These are phyloP conservation scores for Trametes maxima DNA, from an alignment of 768 basidiomycete species.

Conservation along the genomic window DNA sequence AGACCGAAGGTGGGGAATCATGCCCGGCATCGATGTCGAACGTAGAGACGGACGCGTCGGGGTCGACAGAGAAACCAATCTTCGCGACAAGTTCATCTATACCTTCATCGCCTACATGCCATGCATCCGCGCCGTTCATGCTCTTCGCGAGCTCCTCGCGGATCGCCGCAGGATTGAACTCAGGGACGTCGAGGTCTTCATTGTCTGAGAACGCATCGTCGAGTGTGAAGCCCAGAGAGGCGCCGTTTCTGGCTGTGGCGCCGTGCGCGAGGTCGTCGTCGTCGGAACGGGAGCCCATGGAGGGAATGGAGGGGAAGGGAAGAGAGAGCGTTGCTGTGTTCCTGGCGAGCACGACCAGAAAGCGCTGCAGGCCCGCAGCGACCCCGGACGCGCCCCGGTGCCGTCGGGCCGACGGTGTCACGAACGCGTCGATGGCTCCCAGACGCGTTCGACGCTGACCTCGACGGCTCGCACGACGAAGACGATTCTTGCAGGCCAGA, in stretches of 20 bases:
- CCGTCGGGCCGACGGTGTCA: not conserved
- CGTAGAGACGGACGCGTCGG: slow-evolving; percentile 60
- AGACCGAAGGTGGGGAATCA: slow-evolving; percentile 21
- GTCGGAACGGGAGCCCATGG: slow-evolving; percentile 15
- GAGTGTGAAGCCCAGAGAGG: slow-evolving; percentile 15
- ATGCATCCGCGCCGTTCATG: slow-evolving; percentile 38
- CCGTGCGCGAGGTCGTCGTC: slow-evolving; percentile 8
- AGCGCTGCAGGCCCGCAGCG: slow-evolving; percentile 15
- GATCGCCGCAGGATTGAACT: slow-evolving; percentile 63
- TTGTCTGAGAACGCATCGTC: slow-evolving; percentile 74
- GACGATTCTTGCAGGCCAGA: not conserved
- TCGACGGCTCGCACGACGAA: not conserved
- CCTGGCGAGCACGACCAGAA: slow-evolving; percentile 5
- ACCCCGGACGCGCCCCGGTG: slow-evolving; percentile 10
- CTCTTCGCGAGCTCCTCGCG: slow-evolving; percentile 62
- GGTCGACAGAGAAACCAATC: slow-evolving; percentile 36
- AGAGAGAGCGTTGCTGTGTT: slow-evolving; percentile 16
- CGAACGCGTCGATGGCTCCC: not conserved
- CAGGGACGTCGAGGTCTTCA: slow-evolving; percentile 50
- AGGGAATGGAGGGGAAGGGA: not conserved
- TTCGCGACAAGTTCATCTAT: slow-evolving; percentile 36
- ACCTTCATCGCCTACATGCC: slow-evolving; percentile 31
- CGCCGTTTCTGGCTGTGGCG: not conserved
- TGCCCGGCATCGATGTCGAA: slow-evolving; percentile 51
- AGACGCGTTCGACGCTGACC: not conserved